phyloP scores from a whole-genome alignment of 164 flowering plant species.

The Vitis rupestris region DNA sequence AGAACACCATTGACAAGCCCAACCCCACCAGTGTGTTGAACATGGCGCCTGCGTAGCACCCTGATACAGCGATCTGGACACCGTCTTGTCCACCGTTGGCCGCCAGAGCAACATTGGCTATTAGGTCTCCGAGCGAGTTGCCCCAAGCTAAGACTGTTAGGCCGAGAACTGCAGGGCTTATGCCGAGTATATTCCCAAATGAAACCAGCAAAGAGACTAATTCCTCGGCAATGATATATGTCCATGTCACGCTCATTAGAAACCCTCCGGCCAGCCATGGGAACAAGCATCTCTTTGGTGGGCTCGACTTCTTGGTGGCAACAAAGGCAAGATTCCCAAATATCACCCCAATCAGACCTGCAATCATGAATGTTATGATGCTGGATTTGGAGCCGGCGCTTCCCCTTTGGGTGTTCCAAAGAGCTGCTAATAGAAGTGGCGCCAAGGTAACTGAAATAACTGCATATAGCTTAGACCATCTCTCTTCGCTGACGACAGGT shows the following conservation, averaged over 20 bases:
- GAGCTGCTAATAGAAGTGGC: constrained; percentile 39
- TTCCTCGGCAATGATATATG: constrained; percentile 50
- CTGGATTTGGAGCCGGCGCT: constrained; percentile 14
- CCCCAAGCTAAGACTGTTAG: constrained; percentile 85
- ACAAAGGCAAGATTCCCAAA: constrained; percentile 38
- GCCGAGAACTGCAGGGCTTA: constrained; percentile 60
- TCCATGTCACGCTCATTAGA: constrained; percentile 59
- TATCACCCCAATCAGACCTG: constrained; percentile 26
- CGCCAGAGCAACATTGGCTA: constrained; percentile 57
- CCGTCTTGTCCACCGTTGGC: constrained; percentile 53
- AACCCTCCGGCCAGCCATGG: constrained; percentile 54
- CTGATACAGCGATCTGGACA: constrained; percentile 59
- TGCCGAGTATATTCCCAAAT: constrained; percentile 42
- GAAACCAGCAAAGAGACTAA: constrained; percentile 49
- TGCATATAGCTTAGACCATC: constrained; percentile 56
- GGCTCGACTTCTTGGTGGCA: constrained; percentile 24
- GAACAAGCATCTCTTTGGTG: constrained; percentile 41
- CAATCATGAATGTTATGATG: constrained; percentile 18
- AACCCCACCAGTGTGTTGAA: constrained; percentile 67
- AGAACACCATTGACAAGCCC: constrained; percentile 51
- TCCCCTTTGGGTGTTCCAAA: constrained; percentile 27
- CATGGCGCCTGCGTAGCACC: constrained; percentile 77
- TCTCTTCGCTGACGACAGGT: constrained; percentile 43
- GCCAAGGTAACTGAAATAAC: constrained; percentile 40
- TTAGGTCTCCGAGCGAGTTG: constrained; percentile 67